Base-by-base conservation (phyloP, 306 rosid species). In the Malus sieversii region DNA sequence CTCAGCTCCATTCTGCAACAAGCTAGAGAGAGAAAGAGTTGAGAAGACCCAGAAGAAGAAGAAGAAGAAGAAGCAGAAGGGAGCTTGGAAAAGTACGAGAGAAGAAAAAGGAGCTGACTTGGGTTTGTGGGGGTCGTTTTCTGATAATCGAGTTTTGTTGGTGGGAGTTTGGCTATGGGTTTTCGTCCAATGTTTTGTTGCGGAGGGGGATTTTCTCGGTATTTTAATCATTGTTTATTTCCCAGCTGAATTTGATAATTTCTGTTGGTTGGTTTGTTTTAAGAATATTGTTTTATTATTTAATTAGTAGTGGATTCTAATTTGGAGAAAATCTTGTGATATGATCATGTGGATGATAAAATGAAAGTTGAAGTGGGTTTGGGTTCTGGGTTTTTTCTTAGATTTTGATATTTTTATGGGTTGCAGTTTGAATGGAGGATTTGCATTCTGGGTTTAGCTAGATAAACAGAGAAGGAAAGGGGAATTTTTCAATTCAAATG, bases 131-230 rank as follows among this genome's bases (percentile, higher is more conserved):
- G 90, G 84, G 78, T 85, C 20, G 42, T 44, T 81, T 70, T 71
- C 66, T 45, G 61, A 29, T 81, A 73, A 66, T 71, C 76, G 72
- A 80, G 61, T 65, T 44, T 81, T 75, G 55, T 81, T 72, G 82
- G 77, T 73, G 55, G 70, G 79, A 40, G 44, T 78, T 73, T 53
- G 85, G 81, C 64, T 73, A 92, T 92, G 95, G 94, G 80, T 77
- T 83, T 87, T 71, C 68, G 77, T 80, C 71, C 78, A 40, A 78
- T 93, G 77, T 88, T 89, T 80, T 87, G 91, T 46, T 92, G 95
- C n/a, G 90, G 92, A 75, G 86, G 70, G 77, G 88, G 79, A 72
- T 87, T 87, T 13, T 87, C 89, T 83, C 92, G 97, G 98, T 95
- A 87, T 42, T 95, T 52, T 29, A 18, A 59, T 78, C 66, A 67